phyloP scores from a whole-genome alignment of 2,329 filamentous ascomycete species.

The Chaetomium sp. region DNA sequence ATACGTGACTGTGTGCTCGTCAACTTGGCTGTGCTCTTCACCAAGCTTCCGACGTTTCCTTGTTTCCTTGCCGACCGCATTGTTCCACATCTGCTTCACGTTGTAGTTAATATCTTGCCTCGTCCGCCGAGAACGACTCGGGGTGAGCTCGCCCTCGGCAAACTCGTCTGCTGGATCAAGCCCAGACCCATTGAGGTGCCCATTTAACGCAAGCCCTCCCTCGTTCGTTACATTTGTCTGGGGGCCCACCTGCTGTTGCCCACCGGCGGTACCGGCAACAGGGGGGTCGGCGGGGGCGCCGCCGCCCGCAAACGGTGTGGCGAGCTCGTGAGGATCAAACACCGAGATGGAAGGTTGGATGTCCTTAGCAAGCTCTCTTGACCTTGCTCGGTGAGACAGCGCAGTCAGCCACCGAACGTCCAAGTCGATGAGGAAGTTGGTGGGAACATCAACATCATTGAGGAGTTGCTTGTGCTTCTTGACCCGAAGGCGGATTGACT shows the following conservation, averaged over 20 bases:
- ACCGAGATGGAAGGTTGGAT: constrained; percentile 40
- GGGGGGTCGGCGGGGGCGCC: constrained; percentile 26
- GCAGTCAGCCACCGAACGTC: constrained; percentile 42
- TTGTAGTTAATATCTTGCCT: constrained; percentile 51
- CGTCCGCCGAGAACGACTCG: constrained; percentile 44
- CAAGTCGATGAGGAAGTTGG: constrained; percentile 43
- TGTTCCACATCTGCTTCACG: constrained; percentile 51
- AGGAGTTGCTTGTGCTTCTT: constrained; percentile 29
- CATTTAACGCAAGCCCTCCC: constrained; percentile 10
- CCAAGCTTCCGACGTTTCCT: constrained; percentile 36
- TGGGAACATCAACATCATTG: constrained; percentile 24
- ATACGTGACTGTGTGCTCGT: constrained; percentile 42
- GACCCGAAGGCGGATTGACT: constrained; percentile 29
- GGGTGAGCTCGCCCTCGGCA: constrained; percentile 42
- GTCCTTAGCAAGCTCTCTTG: constrained; percentile 33
- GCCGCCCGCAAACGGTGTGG: constrained; percentile 23
- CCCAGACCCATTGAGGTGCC: constrained; percentile 16
- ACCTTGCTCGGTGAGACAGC: constrained; percentile 29
- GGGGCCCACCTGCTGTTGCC: constrained; percentile 6
- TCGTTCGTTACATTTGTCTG: constrained; percentile 10
- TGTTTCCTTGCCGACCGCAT: constrained; percentile 46
- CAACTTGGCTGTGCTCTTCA: constrained; percentile 18
- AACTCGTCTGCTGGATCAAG: constrained; percentile 38
- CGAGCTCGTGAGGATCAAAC: constrained; percentile 33
- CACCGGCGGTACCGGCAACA: constrained; percentile 13